phyloP scores from a whole-genome alignment of 1,139 yeast species.

The Candida sojae region DNA sequence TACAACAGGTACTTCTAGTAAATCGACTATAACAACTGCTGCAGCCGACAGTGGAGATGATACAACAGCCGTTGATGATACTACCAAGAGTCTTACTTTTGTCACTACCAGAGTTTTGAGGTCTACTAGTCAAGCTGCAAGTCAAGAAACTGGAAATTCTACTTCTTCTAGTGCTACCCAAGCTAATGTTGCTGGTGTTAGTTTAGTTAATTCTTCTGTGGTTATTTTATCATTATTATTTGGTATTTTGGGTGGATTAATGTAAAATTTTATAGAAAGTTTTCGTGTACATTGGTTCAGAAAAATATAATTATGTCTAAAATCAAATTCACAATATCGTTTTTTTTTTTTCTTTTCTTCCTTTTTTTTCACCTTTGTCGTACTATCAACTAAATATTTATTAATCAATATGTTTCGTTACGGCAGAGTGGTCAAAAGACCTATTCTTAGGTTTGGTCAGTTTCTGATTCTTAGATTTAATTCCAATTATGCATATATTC shows the following conservation, averaged over 20 bases:
- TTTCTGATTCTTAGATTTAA: not conserved
- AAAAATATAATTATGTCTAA: not conserved
- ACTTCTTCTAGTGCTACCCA: conserved; percentile 3
- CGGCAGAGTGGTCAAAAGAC: not conserved
- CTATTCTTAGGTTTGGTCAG: not conserved
- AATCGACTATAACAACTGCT: conserved; percentile 6
- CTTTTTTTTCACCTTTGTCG: not conserved
- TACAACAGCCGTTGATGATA: conserved; percentile 2
- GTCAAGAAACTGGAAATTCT: conserved; percentile 4
- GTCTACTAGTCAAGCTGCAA: conserved; percentile 7
- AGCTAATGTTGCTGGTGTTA: conserved; percentile 11
- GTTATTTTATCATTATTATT: conserved; percentile 4
- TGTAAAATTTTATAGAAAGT: not conserved
- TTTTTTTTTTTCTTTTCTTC: not conserved
- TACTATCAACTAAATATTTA: no score
- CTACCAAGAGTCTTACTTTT: conserved; percentile 11
- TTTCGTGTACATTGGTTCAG: not conserved
- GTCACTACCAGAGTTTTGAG: conserved; percentile 15
- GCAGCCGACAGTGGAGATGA: conserved; percentile 9
- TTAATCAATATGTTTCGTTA: conserved; percentile 1
- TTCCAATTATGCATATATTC: conserved; percentile 16
- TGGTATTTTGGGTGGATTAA: conserved; percentile 7
- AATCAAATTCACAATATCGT: not conserved
- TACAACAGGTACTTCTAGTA: conserved; percentile 13
- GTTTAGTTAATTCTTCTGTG: not conserved